These are phyloP conservation scores for Phytophthora lateralis DNA, from an alignment of 352 stramenopile species.

Conservation along the genomic window DNA sequence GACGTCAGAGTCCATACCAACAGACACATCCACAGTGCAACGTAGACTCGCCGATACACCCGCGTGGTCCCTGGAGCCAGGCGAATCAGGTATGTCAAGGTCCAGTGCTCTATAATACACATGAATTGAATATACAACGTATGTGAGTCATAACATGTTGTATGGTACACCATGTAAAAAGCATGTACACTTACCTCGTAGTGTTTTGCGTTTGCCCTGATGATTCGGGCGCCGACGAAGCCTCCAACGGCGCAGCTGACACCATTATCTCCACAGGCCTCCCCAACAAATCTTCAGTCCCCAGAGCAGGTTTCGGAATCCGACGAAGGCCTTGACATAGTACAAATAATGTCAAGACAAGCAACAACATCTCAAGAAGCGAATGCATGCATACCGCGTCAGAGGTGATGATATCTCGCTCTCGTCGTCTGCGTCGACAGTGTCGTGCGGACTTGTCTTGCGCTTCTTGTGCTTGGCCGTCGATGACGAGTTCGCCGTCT, in stretches of 20 bases:
- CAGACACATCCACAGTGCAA: background rate
- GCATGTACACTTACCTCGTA: background rate
- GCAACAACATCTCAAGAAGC: background rate
- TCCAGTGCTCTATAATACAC: background rate
- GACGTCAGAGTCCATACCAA: slow-evolving; percentile 5
- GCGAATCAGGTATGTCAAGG: background rate
- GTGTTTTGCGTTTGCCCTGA: background rate
- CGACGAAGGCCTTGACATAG: too few relatives aligned
- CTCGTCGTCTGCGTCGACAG: background rate
- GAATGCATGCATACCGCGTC: background rate
- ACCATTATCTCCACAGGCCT: too few relatives aligned
- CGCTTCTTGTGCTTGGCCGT: background rate
- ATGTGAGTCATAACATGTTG: background rate
- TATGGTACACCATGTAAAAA: background rate
- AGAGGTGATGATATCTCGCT: background rate
- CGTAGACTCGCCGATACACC: background rate
- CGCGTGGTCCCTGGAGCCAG: background rate
- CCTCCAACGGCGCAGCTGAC: too few relatives aligned
- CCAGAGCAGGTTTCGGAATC: too few relatives aligned
- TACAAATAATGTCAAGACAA: too few relatives aligned
- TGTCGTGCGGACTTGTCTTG: background rate
- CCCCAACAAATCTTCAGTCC: too few relatives aligned
- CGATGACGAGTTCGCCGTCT: too few relatives aligned
- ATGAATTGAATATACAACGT: background rate
- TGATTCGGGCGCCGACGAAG: background rate